A percentile compares a stretch with the other conserved stretches of the same genome.
Conservation (phyloP, 2,329 filamentous ascomycete species). For the Pseudocercospora ulei region DNA sequence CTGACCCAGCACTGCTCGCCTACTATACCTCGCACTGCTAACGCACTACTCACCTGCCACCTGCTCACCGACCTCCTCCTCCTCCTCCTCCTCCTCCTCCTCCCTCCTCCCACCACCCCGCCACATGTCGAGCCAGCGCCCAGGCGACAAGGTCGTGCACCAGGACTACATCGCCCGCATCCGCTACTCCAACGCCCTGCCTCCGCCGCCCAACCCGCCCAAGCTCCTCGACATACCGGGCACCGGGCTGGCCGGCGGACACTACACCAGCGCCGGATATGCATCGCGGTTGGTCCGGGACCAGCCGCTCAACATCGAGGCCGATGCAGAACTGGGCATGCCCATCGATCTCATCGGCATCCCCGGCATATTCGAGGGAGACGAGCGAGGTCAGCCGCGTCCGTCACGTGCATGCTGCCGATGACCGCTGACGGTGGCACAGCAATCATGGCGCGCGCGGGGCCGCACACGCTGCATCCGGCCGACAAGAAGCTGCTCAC, state of each 20-base stretch:
- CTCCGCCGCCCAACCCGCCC: conserved; percentile 84
- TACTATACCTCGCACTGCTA: too few species aligned
- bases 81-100: too few species aligned
- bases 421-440: conserved; percentile 12
- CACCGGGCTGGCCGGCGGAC: conserved; percentile 71
- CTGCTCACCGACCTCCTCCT: too few species aligned
- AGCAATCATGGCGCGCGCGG: conserved; percentile 56
- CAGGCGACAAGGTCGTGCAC: conserved; percentile 47
- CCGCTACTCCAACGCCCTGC: conserved; percentile 89
- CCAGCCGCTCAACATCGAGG: conserved; percentile 91
- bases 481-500: conserved; percentile 76
- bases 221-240: conserved; percentile 97
- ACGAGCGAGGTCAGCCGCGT: conserved; percentile 68
- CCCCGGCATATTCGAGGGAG: conserved; percentile 86
- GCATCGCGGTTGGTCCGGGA: conserved; percentile 80
- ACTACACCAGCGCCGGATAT: conserved; percentile 85
- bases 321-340: conserved; percentile 96
- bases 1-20: too few species aligned
- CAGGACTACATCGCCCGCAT: conserved; percentile 97
- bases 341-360: conserved; percentile 90
- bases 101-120: background rate
- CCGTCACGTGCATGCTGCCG: background rate
- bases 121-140: conserved; percentile 27
- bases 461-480: conserved; percentile 63
- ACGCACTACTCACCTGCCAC: too few species aligned